These are phyloP conservation scores for Chrysopogon serrulatus DNA, from an alignment of 176 grass and related monocot genomes.

Conservation along the genomic window DNA sequence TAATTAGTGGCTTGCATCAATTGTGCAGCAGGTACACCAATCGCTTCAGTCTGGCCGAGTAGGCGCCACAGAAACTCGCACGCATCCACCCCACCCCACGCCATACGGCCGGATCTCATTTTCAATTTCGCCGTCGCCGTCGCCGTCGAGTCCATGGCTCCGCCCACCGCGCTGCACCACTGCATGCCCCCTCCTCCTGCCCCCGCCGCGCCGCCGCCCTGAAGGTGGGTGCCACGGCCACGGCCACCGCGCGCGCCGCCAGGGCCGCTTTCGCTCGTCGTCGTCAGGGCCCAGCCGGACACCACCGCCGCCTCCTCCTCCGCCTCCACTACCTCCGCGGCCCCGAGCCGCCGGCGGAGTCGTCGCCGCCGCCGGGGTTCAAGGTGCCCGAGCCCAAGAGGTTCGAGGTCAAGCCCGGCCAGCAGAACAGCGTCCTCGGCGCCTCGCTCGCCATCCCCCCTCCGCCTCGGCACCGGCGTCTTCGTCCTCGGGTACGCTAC, in stretches of 20 bases:
- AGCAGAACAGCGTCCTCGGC: conserved; percentile 48
- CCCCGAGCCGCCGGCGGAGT: not conserved
- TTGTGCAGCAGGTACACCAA: no score
- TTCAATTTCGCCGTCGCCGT: no score
- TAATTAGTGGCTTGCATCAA: no score
- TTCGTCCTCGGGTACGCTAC: conserved; percentile 56
- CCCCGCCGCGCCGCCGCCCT: not conserved
- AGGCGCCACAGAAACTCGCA: not conserved
- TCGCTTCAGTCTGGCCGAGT: not conserved
- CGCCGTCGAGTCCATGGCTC: conserved; percentile 9
- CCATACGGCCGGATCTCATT: no score
- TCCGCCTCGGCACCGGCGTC: conserved; percentile 75
- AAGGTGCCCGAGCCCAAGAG: conserved; percentile 62
- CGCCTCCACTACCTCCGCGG: no score
- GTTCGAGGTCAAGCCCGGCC: conserved; percentile 58
- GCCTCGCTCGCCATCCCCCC: conserved; percentile 71
- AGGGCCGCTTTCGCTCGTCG: not conserved
- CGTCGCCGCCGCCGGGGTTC: conserved; percentile 60
- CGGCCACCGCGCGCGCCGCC: not conserved
- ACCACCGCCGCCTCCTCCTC: conserved; percentile 10
- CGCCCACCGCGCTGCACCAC: conserved; percentile 3
- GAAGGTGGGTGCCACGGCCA: not conserved
- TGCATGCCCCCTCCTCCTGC: conserved; percentile 8
- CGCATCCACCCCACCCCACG: not conserved
- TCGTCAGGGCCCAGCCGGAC: conserved; percentile 30